Base-by-base conservation (phyloP, 345 rosid genomes). In the Gossypium sturtianum region DNA sequence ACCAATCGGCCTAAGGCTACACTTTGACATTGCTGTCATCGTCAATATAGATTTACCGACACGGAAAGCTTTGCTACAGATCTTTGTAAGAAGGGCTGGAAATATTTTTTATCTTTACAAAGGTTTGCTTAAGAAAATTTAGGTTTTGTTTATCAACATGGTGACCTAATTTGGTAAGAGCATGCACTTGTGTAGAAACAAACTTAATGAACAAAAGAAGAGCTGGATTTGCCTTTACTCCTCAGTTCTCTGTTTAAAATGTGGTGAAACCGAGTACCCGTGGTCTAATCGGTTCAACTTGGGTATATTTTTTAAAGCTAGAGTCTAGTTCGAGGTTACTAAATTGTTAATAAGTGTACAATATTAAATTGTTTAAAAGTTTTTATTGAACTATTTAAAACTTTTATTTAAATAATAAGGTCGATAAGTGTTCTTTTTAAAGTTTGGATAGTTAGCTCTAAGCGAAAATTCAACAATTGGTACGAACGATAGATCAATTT, bases 1-100 rank as follows among this genome's bases (percentile, higher is more conserved):
- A 93, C 67, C 91, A 85, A 12, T 59, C 17, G 13, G n/a, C 64
- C 64, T 90, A 79, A 82, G 61, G 23, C 9, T 27, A 25, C 23
- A 27, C 51, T 27, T 27, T 23, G 34, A 27, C 44, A 16, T 25
- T 15, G 58, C 43, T 10, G 16, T 49, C 41, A 34, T 34, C 41
- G 41, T 34, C 41, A 34, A 34, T 34, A 34, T 34, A 34, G 41
- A 34, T 34, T 34, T 34, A 34, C 7, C 13, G 12, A 15, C 13
- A 29, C 19, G 4, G 44, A 49, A 67, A 47, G 34, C 44, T 47
- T 23, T 64, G 49, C 22, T 17, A 12, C 4, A 41, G 1, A 17
- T 17, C 48, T 9, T 27, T 2, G 5, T 38, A 16, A 1, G 25
- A 3, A 34, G 8, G 3, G 49, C 48, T n/a, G 5, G 12, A 68